Base-by-base conservation (phyloP, 2,329 filamentous ascomycete genomes). In the Hypoxylon sp. region DNA sequence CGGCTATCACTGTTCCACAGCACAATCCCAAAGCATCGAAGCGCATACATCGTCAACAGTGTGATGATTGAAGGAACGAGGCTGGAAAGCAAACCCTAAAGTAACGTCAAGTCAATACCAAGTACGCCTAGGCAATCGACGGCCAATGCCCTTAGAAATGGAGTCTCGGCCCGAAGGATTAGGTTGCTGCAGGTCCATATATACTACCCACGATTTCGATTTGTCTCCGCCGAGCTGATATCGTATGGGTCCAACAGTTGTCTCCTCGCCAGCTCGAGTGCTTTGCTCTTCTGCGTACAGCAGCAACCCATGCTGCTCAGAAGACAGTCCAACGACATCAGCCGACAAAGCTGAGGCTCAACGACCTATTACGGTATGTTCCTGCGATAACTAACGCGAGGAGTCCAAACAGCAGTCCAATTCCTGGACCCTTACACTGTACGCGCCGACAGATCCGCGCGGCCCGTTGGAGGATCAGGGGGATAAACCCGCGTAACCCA, bases 101-200 rank as follows among this genome's bases (percentile, higher is more conserved):
- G 24, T 18, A 20, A 47, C 47, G 31, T 46, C 52, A 35, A n/a
- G 29, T 27, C 23, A 24, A 41, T 18, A 26, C 40, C 15, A 27
- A 11, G 27, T 20, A n/a, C n/a, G n/a, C n/a, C n/a, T n/a, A 29
- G 46, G 46, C 10, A 35, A 35, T 18, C 31, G 10, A 35, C 46
- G 40, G 46, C 47, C 41, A 40, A 40, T 23, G 11, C 17, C 18
- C 53, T 27, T 26, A 21, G n/a, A 56, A 56, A 50, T 38, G 47
- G 53, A 40, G 26, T 40, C 40, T 50, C 40, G 40, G 53, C n/a
- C 53, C 53, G 53, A 45, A 56, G 53, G 53, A 56, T 56, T 20
- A 20, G 40, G 37, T 41, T 17, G 29, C 31, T 41, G 5, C 23
- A 31, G 43, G n/a, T n/a, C n/a, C n/a, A n/a, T n/a, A n/a, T n/a